Percentiles rank a stretch among this genome's conserved stretches.
phyloP scores from a whole-genome alignment of 331 rosid genomes.

The Telfairia occidentalis region DNA sequence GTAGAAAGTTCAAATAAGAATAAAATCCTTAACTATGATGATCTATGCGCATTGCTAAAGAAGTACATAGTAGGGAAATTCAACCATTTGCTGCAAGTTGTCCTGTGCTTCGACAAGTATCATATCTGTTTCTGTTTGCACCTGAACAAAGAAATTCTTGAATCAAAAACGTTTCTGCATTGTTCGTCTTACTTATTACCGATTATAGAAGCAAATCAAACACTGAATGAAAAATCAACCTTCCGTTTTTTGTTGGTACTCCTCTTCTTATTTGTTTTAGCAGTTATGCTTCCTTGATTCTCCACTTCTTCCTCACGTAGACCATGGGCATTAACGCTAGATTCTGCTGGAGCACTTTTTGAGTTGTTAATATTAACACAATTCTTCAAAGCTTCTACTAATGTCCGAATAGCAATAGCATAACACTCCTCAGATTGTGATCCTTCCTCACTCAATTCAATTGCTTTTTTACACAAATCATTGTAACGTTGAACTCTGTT shows the following conservation, averaged over 20 bases:
- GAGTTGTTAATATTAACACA: conserved; percentile 40
- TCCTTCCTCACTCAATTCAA: conserved; percentile 47
- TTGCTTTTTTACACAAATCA: conserved; percentile 37
- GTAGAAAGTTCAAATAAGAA: conserved; percentile 7
- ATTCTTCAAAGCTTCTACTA: conserved; percentile 35
- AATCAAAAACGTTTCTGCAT: background rate
- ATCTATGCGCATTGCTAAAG: background rate
- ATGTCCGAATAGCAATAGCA: conserved; percentile 28
- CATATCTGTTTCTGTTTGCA: conserved; percentile 26
- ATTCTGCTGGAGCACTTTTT: conserved; percentile 24
- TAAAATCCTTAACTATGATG: conserved; percentile 3
- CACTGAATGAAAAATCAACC: conserved; percentile 21
- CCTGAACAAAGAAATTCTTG: conserved; percentile 18
- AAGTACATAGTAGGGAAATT: conserved; percentile 4
- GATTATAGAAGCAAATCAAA: background rate
- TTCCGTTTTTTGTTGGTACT: conserved; percentile 32
- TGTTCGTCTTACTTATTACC: background rate
- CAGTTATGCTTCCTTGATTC: conserved; percentile 24
- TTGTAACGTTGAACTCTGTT: conserved; percentile 37
- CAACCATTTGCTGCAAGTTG: conserved; percentile 35
- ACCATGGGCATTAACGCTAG: conserved; percentile 21
- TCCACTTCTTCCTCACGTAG: conserved; percentile 28
- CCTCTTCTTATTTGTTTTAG: conserved; percentile 37
- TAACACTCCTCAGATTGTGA: conserved; percentile 37
- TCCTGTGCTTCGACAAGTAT: conserved; percentile 28